phyloP scores from a whole-genome alignment of 345 rosid genomes.

The Dipteronia sinensis region DNA sequence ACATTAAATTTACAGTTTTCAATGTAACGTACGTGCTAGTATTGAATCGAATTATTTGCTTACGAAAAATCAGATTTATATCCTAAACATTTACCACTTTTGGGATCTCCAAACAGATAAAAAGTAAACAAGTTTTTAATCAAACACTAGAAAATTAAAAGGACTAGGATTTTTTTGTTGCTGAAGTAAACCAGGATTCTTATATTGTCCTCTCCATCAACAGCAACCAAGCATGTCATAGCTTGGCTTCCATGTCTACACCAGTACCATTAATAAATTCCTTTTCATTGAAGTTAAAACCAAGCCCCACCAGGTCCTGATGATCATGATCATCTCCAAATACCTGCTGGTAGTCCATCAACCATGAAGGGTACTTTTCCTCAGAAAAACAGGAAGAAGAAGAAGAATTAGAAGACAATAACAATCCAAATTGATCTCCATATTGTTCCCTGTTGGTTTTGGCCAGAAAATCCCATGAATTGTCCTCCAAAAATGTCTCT shows the following conservation, averaged over 20 bases:
- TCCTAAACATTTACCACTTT: neutral
- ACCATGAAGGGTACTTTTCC: conserved; percentile 45
- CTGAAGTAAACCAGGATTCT: neutral
- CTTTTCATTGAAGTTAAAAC: conserved; percentile 38
- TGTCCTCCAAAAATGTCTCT: conserved; percentile 40
- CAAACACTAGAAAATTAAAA: neutral
- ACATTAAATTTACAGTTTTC: too few relatives aligned
- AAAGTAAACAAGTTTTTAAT: neutral
- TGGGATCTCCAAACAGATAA: conserved; percentile 13
- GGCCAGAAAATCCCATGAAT: conserved; percentile 49
- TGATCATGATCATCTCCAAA: conserved; percentile 42
- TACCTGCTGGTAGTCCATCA: conserved; percentile 41
- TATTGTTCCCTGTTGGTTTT: conserved; percentile 13
- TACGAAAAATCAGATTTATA: conserved; percentile 3
- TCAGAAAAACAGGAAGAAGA: conserved; percentile 8
- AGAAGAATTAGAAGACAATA: conserved; percentile 11
- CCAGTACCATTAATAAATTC: conserved; percentile 25
- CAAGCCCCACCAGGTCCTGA: conserved; percentile 42
- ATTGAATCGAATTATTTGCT: neutral
- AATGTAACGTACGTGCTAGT: too few relatives aligned
- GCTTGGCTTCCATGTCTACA: conserved; percentile 34
- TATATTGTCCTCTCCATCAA: neutral
- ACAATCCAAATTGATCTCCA: conserved; percentile 37
- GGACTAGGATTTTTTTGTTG: too few relatives aligned
- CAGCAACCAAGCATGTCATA: conserved; percentile 11